Evolutionary conservation across 2,329 filamentous ascomycete genomes (phyloP).

Genomic region (Aotearoamyces nothofagi): DNA sequence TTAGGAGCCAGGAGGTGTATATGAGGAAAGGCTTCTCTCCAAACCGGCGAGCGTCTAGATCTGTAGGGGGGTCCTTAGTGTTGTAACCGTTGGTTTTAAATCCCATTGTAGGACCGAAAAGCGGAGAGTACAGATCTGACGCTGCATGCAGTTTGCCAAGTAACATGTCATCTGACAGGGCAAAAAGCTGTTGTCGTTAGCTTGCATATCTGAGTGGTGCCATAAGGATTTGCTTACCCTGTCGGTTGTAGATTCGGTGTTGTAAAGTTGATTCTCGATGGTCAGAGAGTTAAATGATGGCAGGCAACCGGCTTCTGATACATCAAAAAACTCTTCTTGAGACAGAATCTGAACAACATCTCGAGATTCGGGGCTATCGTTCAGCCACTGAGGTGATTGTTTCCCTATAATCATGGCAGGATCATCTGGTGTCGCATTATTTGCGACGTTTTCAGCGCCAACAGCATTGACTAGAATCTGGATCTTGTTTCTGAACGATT

Average conservation of each 20-base stretch:
- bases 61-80: constrained; percentile 20
- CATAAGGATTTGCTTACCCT: constrained; percentile 4
- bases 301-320: constrained; percentile 21
- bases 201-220: not conserved
- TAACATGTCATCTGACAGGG: constrained; percentile 29
- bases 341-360: constrained; percentile 21
- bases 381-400: constrained; percentile 24
- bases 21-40: constrained; percentile 28
- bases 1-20: constrained; percentile 28
- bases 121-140: constrained; percentile 26
- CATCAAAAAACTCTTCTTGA: constrained; percentile 27
- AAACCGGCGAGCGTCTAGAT: constrained; percentile 15
- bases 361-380: constrained; percentile 17
- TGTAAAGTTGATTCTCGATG: constrained; percentile 27
- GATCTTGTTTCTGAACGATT: constrained; percentile 25
- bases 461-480: constrained; percentile 27
- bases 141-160: constrained; percentile 25
- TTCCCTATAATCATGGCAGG: constrained; percentile 13
- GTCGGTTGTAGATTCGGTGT: constrained; percentile 25
- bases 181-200: constrained; percentile 19
- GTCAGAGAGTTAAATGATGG: constrained; percentile 29
- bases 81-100: constrained; percentile 28
- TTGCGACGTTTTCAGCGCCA: constrained; percentile 7
- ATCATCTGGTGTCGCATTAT: constrained; percentile 10
- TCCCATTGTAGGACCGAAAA: constrained; percentile 26